Percentiles rank a stretch among this genome's conserved stretches.
Evolutionary conservation across 2,329 filamentous ascomycete species (phyloP).

Genomic region (Alternaria sp.): DNA sequence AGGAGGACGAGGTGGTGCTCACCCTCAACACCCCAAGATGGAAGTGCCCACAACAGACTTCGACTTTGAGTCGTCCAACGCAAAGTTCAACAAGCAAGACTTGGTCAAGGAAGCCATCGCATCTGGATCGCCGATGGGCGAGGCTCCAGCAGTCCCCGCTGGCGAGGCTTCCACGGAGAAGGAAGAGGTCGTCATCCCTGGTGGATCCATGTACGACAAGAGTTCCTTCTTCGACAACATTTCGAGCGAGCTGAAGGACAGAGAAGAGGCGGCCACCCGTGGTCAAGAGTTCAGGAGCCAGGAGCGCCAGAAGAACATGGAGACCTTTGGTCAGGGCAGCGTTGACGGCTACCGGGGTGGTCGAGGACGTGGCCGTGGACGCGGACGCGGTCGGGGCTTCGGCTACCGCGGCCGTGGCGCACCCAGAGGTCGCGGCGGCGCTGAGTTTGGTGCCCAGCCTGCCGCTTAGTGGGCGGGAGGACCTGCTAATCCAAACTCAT

Average conservation of each 20-base stretch:
- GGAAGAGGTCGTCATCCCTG: constrained; percentile 55
- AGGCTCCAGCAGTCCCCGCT: constrained; percentile 41
- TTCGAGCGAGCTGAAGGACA: constrained; percentile 89
- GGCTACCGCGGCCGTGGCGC: constrained; percentile 56
- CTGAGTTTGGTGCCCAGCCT: constrained; percentile 31
- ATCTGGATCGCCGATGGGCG: constrained; percentile 71
- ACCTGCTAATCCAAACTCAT: not conserved
- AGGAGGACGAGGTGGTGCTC: constrained; percentile 49
- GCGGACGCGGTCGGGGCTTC: constrained; percentile 59
- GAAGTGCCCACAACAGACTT: constrained; percentile 92
- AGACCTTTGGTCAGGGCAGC: constrained; percentile 96
- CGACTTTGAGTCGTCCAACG: constrained; percentile 86
- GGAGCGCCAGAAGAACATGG: constrained; percentile 93
- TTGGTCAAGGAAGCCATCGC: constrained; percentile 88
- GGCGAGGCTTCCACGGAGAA: constrained; percentile 50
- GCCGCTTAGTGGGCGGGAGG: constrained; percentile 22
- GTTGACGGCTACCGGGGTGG: constrained; percentile 84
- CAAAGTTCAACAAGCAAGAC: constrained; percentile 88
- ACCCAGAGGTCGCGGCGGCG: constrained; percentile 36
- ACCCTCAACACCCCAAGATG: constrained; percentile 65
- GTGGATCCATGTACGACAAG: constrained; percentile 76
- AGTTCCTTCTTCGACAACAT: constrained; percentile 97
- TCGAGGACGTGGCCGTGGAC: constrained; percentile 75
- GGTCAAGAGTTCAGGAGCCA: constrained; percentile 89
- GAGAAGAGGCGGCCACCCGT: constrained; percentile 71